Evolutionary conservation across 306 rosid genomes (phyloP), one percentile per base, ranked within the genome.

Genomic region (Herpetospermum pedunculosum): DNA sequence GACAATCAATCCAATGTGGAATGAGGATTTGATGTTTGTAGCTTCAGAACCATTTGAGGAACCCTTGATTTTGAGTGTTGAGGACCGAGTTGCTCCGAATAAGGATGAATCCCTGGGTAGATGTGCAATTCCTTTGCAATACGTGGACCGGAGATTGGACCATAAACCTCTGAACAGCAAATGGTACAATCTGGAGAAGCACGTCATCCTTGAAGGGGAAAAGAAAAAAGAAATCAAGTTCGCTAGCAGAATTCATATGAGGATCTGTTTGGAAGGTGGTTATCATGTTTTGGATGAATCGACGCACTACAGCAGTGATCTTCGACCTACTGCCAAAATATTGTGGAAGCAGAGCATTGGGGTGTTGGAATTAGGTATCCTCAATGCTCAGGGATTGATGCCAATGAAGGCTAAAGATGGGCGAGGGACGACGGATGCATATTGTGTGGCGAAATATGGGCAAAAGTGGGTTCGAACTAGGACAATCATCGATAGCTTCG

Each of bases 391-490:
- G 76, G 97, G 91, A 57, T 77, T 93, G 83, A 86, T 91, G 98
- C 97, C 98, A 0, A 93, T 91, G 97, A 93, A 91, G 87, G 84
- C 88, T 3, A 89, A 83, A 80, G 96, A 91, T 68, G 92, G 92
- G 53, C 83, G 90, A 57, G 98, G 98, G 63, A 87, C 94, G 5
- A 93, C 94, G 0, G 97, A 93, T 83, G 97, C 98, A 25, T 93
- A 93, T 73, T 91, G 98, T 75, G 98, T 93, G 8, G 97, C 98
- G 0, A 93, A 93, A 79, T 93, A 89, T 48, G 97, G 97, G 79
- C 98, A 93, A 87, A 93, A 93, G 79, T 93, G 98, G 98, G 80
- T 93, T 67, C 86, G 98, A 64, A 93, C 98, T 5, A 90, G 98
- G 80, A 93, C 98, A n/a, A 93, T 93, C 65, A 93, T 93, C 0